These are phyloP conservation scores for Talaromyces sp. DNA, from an alignment of 2,329 filamentous ascomycete genomes.

Conservation along the genomic window DNA sequence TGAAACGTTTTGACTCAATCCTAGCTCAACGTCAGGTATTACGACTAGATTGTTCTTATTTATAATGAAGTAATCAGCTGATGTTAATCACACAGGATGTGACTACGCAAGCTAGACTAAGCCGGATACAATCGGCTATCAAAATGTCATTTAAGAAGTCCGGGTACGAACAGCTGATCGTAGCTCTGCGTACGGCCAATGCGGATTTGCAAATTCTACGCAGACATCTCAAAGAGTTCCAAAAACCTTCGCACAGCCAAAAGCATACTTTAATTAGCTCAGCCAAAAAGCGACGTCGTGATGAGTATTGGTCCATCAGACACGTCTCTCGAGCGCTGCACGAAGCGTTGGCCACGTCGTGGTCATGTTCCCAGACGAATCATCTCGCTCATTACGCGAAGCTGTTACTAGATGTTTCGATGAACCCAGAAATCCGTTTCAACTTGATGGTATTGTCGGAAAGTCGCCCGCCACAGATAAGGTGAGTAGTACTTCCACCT, in stretches of 20 bases:
- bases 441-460: background rate
- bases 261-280: background rate
- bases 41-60: background rate
- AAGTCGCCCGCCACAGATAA: background rate
- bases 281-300: background rate
- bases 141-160: background rate
- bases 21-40: background rate
- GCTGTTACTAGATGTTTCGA: background rate
- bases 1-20: background rate
- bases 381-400: background rate
- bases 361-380: background rate
- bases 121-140: background rate
- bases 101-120: background rate
- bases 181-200: background rate
- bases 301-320: conserved; percentile 31
- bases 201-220: background rate
- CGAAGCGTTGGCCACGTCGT: background rate
- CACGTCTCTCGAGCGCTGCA: conserved; percentile 25
- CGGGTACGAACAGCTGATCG: background rate
- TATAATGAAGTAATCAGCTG: background rate
- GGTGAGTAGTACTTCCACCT: background rate
- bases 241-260: background rate
- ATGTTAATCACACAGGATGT: background rate
- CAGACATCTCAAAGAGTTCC: background rate
- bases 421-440: background rate